Evolutionary conservation across 345 rosid genomes (phyloP).

Genomic region (Moricandia arvensis): DNA sequence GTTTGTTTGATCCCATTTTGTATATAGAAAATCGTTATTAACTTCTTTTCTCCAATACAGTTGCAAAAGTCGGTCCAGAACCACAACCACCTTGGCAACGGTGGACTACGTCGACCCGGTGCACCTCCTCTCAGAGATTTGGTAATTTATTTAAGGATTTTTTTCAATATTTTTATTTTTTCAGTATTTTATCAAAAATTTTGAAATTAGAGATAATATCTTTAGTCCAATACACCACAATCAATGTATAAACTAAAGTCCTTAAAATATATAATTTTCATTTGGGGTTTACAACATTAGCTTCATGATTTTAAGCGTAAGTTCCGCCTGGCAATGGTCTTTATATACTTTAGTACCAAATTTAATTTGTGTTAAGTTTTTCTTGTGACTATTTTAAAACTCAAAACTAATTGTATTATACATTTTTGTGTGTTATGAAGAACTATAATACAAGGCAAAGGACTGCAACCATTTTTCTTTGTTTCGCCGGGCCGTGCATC

Average conservation of each 20-base stretch:
- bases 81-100: not conserved
- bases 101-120: not conserved
- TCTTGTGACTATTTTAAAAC: not conserved
- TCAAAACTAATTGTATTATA: not conserved
- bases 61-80: slow-evolving; percentile 18
- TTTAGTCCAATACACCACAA: not conserved
- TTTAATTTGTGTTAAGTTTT: not conserved
- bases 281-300: not conserved
- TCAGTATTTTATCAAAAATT: not conserved
- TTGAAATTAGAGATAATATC: not conserved
- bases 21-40: not conserved
- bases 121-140: slow-evolving; percentile 7
- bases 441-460: slow-evolving; percentile 25
- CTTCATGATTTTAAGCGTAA: not conserved
- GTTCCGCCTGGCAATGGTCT: not conserved
- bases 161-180: not conserved
- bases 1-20: not conserved
- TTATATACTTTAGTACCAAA: not conserved
- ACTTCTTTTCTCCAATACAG: not conserved
- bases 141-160: not conserved
- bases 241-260: not conserved
- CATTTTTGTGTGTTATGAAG: slow-evolving; percentile 15
- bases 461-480: slow-evolving; percentile 78
- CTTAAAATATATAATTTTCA: not conserved
- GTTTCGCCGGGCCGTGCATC: slow-evolving; percentile 49